Percentiles rank a stretch among this genome's conserved stretches.
These are phyloP conservation scores for Tagetes patula DNA, from an alignment of 129 eudicot species.

Conservation along the genomic window DNA sequence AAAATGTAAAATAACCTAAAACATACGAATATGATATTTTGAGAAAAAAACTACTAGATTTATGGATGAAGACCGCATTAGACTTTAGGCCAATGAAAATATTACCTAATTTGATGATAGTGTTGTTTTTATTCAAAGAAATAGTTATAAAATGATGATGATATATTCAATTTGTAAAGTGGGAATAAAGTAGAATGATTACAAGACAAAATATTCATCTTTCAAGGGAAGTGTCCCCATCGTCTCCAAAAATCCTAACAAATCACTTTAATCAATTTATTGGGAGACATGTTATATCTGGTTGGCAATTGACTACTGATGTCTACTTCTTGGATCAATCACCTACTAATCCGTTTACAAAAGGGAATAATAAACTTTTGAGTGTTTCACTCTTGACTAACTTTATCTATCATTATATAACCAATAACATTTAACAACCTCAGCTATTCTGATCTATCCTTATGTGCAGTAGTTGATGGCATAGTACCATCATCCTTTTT, in stretches of 20 bases:
- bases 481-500: too few relatives aligned
- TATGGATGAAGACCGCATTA: too few relatives aligned
- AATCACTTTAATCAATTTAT: constrained; percentile 2
- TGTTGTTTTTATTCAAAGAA: background rate
- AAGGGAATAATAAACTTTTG: background rate
- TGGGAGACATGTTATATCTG: constrained; percentile 26
- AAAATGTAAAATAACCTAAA: too few relatives aligned
- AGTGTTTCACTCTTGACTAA: too few relatives aligned
- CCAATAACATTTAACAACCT: too few relatives aligned
- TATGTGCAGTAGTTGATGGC: background rate
- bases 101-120: background rate
- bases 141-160: background rate
- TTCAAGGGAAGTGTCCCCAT: constrained; percentile 24
- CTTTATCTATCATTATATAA: too few relatives aligned
- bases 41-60: too few relatives aligned
- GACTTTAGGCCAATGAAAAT: background rate
- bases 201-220: constrained; percentile 16
- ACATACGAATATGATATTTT: too few relatives aligned
- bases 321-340: background rate
- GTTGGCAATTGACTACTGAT: constrained; percentile 7
- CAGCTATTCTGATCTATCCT: background rate
- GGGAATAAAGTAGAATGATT: constrained; percentile 4
- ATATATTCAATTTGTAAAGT: background rate
- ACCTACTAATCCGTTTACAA: background rate
- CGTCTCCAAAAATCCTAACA: constrained; percentile 6